Evolutionary conservation across 306 rosid species (phyloP).

Genomic region (Quercus robur): DNA sequence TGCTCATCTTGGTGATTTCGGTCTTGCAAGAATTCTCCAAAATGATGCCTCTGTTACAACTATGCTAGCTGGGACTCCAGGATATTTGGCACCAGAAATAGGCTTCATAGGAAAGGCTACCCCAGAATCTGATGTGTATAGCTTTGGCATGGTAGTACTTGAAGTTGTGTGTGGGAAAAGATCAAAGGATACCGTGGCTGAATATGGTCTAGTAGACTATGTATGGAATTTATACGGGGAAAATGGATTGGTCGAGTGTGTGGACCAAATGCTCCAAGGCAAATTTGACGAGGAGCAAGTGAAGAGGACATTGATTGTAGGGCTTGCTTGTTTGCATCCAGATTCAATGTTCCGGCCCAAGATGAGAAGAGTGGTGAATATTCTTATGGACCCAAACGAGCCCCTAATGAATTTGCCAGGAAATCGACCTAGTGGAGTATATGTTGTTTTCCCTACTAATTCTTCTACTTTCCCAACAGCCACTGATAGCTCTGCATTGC

Average conservation of each 20-base stretch:
- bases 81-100: slow-evolving; percentile 56
- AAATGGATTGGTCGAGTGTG: slow-evolving; percentile 39
- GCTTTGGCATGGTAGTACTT: slow-evolving; percentile 59
- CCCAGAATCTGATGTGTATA: slow-evolving; percentile 54
- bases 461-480: slow-evolving; percentile 6
- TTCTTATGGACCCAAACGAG: slow-evolving; percentile 41
- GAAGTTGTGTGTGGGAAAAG: slow-evolving; percentile 62
- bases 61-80: slow-evolving; percentile 46
- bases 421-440: slow-evolving; percentile 36
- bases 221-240: slow-evolving; percentile 45
- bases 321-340: slow-evolving; percentile 55
- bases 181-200: slow-evolving; percentile 32
- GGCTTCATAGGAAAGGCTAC: slow-evolving; percentile 49
- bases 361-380: slow-evolving; percentile 53
- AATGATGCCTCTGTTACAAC: slow-evolving; percentile 35
- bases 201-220: slow-evolving; percentile 39
- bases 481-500: too few species aligned
- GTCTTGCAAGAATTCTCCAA: slow-evolving; percentile 46
- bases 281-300: slow-evolving; percentile 42
- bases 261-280: slow-evolving; percentile 28
- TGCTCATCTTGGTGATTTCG: slow-evolving; percentile 58
- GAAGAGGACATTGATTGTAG: slow-evolving; percentile 43
- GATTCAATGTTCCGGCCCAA: slow-evolving; percentile 42
- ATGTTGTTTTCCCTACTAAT: slow-evolving; percentile 26
- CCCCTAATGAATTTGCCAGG: slow-evolving; percentile 43